phyloP scores from a whole-genome alignment of 768 basidiomycete species.

The Termitomyces sp. region DNA sequence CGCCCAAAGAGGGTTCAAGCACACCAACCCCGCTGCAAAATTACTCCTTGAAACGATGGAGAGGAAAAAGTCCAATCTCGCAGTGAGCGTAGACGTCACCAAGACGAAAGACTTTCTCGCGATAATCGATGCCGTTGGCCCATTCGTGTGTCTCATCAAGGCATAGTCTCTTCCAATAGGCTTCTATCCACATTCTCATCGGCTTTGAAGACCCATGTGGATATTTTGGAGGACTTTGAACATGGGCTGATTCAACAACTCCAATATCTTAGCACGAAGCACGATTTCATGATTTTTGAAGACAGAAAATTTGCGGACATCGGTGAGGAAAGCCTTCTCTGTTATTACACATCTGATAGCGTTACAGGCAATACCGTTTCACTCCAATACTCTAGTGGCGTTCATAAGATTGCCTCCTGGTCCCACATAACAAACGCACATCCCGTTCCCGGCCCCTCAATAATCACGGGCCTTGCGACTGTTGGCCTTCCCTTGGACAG shows the following conservation, averaged over 20 bases:
- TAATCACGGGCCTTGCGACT: slow-evolving; percentile 83
- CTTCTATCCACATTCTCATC: slow-evolving; percentile 18
- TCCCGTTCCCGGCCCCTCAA: slow-evolving; percentile 91
- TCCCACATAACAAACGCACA: slow-evolving; percentile 97
- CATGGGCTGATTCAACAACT: slow-evolving; percentile 62
- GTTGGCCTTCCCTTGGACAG: slow-evolving; percentile 82
- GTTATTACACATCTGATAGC: slow-evolving; percentile 2
- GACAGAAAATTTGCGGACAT: slow-evolving; percentile 99
- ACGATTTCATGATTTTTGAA: slow-evolving; percentile 96
- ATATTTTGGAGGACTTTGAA: slow-evolving; percentile 92
- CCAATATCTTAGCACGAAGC: slow-evolving; percentile 62
- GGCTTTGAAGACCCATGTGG: slow-evolving; percentile 81
- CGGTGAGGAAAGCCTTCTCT: slow-evolving; percentile 41
- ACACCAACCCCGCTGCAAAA: slow-evolving; percentile 73
- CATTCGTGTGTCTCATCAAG: slow-evolving; percentile 92
- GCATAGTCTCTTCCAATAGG: slow-evolving; percentile 33
- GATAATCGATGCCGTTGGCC: slow-evolving; percentile 86
- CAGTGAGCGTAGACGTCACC: slow-evolving; percentile 94
- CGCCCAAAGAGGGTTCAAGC: slow-evolving; percentile 47
- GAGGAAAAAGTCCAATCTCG: slow-evolving; percentile 86
- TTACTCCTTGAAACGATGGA: slow-evolving; percentile 77
- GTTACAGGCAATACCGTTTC: slow-evolving; percentile 90
- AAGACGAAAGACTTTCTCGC: slow-evolving; percentile 70
- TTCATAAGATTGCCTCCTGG: slow-evolving; percentile 93
- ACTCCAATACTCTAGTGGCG: slow-evolving; percentile 88